These are phyloP conservation scores for Aureobasidium leucospermi DNA, from an alignment of 2,329 filamentous ascomycete species.

Conservation along the genomic window DNA sequence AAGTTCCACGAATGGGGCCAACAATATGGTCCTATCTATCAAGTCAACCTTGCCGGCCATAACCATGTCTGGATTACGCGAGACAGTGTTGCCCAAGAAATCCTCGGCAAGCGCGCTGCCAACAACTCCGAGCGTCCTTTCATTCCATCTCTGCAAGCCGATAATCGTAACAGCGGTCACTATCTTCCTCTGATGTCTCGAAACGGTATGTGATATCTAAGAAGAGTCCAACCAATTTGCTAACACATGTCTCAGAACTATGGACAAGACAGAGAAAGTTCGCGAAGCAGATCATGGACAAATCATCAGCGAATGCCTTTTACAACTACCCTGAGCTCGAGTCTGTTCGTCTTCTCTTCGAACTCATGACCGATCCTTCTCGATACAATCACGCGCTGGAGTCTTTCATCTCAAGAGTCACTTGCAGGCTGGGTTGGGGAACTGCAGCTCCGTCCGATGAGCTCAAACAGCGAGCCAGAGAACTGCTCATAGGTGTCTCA, in stretches of 20 bases:
- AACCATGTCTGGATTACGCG: slow-evolving; percentile 41
- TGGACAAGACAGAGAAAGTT: slow-evolving; percentile 40
- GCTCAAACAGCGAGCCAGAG: slow-evolving; percentile 40
- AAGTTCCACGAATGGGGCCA: slow-evolving; percentile 41
- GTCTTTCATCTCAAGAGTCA: slow-evolving; percentile 40
- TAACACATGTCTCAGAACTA: neutral
- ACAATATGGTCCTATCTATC: slow-evolving; percentile 39
- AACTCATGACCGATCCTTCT: slow-evolving; percentile 36
- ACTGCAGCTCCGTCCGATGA: slow-evolving; percentile 38
- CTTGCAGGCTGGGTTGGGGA: slow-evolving; percentile 41
- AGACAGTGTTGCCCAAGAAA: slow-evolving; percentile 35
- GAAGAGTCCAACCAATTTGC: neutral
- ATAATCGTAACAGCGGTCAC: slow-evolving; percentile 38
- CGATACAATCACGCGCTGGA: slow-evolving; percentile 38
- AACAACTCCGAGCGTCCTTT: slow-evolving; percentile 42
- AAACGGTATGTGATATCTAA: slow-evolving; percentile 28
- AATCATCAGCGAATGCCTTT: slow-evolving; percentile 34
- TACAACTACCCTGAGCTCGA: slow-evolving; percentile 39
- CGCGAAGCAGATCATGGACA: slow-evolving; percentile 39
- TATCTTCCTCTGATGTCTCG: slow-evolving; percentile 39
- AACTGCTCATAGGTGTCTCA: slow-evolving; percentile 39
- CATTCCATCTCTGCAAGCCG: slow-evolving; percentile 37
- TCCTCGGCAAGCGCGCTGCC: slow-evolving; percentile 36
- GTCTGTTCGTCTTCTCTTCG: slow-evolving; percentile 37
- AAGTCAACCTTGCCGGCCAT: slow-evolving; percentile 36